phyloP scores from a whole-genome alignment of 2,329 filamentous ascomycete genomes.

The Colletotrichum chlorophyti region DNA sequence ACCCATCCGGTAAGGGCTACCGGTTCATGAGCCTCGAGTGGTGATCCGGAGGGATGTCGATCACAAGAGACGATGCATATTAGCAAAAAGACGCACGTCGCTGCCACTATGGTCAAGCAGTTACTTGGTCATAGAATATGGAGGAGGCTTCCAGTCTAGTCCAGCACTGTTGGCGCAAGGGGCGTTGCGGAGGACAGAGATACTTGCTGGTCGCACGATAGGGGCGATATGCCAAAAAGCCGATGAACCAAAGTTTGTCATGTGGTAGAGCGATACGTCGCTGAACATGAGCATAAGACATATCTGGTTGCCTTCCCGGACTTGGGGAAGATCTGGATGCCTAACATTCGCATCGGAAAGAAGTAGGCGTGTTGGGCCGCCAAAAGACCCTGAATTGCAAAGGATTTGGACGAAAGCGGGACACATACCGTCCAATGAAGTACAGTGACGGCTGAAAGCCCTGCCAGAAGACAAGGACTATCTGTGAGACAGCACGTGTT shows the following conservation, averaged over 20 bases:
- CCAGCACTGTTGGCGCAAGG: background rate
- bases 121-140: background rate
- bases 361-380: conserved; percentile 21
- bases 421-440: conserved; percentile 2
- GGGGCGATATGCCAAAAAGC: conserved; percentile 6
- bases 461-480: background rate
- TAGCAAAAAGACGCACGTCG: background rate
- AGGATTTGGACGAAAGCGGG: background rate
- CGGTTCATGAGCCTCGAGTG: background rate
- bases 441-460: background rate
- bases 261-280: background rate
- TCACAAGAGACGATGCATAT: conserved; percentile 1
- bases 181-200: background rate
- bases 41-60: background rate
- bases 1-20: background rate
- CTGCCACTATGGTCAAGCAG: conserved; percentile 3
- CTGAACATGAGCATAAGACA: background rate
- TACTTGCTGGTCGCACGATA: conserved; percentile 15
- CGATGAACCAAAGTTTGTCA: background rate
- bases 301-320: conserved; percentile 20
- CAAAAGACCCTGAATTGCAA: conserved; percentile 1
- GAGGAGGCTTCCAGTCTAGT: background rate
- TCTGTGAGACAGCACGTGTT: conserved; percentile 15
- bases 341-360: background rate
- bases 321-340: conserved; percentile 18